Conservation (phyloP, 2,329 filamentous ascomycete species). For the Scytalidium sp. region DNA sequence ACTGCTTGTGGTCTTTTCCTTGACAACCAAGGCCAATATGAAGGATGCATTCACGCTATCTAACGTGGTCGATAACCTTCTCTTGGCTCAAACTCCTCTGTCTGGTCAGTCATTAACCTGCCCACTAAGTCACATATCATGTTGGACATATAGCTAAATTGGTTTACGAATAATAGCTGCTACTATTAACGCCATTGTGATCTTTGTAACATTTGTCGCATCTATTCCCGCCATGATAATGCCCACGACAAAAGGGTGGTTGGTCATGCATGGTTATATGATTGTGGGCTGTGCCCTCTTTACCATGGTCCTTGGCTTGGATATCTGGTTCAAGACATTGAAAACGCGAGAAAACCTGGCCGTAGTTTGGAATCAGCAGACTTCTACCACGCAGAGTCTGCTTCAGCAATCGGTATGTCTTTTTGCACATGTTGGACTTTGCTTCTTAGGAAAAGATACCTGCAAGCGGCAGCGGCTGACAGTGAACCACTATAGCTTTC, state of each 20-base stretch:
- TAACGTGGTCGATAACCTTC: constrained; percentile 47
- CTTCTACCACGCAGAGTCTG: constrained; percentile 57
- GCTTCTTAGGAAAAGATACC: no score
- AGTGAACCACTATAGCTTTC: constrained; percentile 53
- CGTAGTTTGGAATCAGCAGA: constrained; percentile 57
- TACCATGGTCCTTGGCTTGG: constrained; percentile 62
- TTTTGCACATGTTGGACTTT: not conserved
- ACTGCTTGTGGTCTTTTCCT: constrained; percentile 49
- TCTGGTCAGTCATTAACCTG: constrained; percentile 38
- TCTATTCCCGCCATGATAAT: constrained; percentile 71
- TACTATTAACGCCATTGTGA: constrained; percentile 68
- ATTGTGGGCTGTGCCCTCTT: constrained; percentile 60
- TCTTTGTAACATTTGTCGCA: constrained; percentile 67
- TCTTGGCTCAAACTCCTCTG: constrained; percentile 50
- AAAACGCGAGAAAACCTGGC: constrained; percentile 61
- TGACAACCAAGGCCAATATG: constrained; percentile 43
- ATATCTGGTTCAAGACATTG: constrained; percentile 72
- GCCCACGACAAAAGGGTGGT: constrained; percentile 62
- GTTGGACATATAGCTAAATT: not conserved
- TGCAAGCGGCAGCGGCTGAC: constrained; percentile 10
- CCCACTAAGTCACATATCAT: not conserved
- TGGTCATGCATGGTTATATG: constrained; percentile 67
- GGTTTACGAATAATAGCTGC: constrained; percentile 46
- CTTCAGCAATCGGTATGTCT: constrained; percentile 64
- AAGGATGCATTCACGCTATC: constrained; percentile 37